Evolutionary conservation across 371 early-diverging fungal genomes (phyloP), one percentile per base, ranked within the genome.

Genomic region (Catenaria anguillulae): DNA sequence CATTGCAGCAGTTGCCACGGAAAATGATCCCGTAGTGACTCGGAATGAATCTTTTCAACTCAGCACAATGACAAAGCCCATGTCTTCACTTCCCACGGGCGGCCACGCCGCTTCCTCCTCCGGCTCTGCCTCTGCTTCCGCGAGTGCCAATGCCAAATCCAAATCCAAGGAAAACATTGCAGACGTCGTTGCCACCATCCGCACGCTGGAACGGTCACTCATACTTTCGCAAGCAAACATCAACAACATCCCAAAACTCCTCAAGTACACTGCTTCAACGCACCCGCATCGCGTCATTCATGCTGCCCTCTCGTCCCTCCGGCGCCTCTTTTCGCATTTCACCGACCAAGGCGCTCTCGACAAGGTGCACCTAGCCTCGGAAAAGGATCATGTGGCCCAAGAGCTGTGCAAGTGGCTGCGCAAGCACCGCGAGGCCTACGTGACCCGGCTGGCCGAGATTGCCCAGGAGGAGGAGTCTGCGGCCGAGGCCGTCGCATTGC

Each of bases 271-370:
- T 19, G 73, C 82, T 60, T 72, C 68, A 55, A 60, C 67, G 21
- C 55, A 66, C 15, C 68, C 71, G 15, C 77, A 81, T 23, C 36
- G 43, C 56, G 71, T 79, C 1, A 70, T 76, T 31, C 76, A 85
- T 69, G 81, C 84, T 2, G 83, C 87, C 2, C 78, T 86, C 46
- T 79, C 83, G 64, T 73, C 91, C 0, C 73, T 89, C 29, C 78
- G 79, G 36, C 78, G 88, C 60, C 78, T 88, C 0, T 91, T 84
- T 63, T 68, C 82, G 2, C 73, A 73, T 26, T 72, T 88, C 46
- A 71, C 84, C 37, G 71, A 76, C 52, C 76, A 78, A 33, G 89
- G 87, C 8, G 84, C 87, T 35, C 63, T 90, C n/a, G 65, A 66
- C 54, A 64, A 62, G 40, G 65, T 68, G 15, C 73, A 75, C 23